These are phyloP conservation scores for Geotrichum restrictum DNA, from an alignment of 1,139 yeast species.

Conservation along the genomic window DNA sequence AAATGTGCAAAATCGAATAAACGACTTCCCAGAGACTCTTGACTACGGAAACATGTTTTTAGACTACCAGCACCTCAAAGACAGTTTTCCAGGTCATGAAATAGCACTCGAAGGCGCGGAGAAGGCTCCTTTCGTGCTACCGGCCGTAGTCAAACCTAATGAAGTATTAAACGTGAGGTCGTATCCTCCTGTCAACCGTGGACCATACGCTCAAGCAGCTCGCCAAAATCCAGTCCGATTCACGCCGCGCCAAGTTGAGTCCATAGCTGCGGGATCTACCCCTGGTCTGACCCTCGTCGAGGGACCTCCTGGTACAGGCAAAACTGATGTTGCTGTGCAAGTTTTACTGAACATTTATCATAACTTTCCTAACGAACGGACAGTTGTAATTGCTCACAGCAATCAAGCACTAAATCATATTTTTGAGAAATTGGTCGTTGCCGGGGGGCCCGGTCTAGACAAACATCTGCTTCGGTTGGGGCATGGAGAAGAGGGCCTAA, in stretches of 20 bases:
- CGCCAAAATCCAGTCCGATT: slow-evolving; percentile 24
- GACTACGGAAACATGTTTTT: slow-evolving; percentile 31
- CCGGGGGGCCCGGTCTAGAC: slow-evolving; percentile 26
- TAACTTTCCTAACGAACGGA: slow-evolving; percentile 38
- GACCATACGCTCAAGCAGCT: slow-evolving; percentile 6
- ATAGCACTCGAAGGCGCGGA: slow-evolving; percentile 5
- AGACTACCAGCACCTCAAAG: slow-evolving; percentile 28
- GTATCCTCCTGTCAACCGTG: slow-evolving; percentile 1
- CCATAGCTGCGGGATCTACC: slow-evolving; percentile 39
- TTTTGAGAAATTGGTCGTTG: slow-evolving; percentile 25
- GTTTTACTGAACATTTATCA: slow-evolving; percentile 30
- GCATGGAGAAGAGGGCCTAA: slow-evolving; percentile 25
- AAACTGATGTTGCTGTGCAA: slow-evolving; percentile 35
- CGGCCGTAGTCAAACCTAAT: slow-evolving; percentile 3
- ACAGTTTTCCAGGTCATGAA: slow-evolving; percentile 26
- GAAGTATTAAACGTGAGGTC: background rate
- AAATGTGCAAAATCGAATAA: slow-evolving; percentile 16
- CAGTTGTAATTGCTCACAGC: slow-evolving; percentile 40
- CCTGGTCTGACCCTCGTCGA: slow-evolving; percentile 12
- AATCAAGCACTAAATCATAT: slow-evolving; percentile 28
- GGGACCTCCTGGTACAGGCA: slow-evolving; percentile 52
- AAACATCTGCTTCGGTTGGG: slow-evolving; percentile 32
- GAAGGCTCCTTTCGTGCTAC: slow-evolving; percentile 18
- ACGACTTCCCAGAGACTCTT: slow-evolving; percentile 14
- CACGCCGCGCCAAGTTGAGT: slow-evolving; percentile 34